These are phyloP conservation scores for Vigna nakashimae DNA, from an alignment of 306 rosid species.

Conservation along the genomic window DNA sequence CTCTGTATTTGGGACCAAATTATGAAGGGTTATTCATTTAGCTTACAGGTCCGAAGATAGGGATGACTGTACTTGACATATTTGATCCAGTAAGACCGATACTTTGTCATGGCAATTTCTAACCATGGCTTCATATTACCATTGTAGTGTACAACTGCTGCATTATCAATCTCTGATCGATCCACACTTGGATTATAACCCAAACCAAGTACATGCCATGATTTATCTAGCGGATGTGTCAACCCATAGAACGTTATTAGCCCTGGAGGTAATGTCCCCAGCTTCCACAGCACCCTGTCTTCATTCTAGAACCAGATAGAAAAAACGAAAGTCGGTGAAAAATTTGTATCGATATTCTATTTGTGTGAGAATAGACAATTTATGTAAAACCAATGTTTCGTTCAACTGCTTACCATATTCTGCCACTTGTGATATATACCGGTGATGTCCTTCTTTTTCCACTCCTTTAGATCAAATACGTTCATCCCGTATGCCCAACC, in stretches of 20 bases:
- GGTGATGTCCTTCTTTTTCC: slow-evolving; percentile 91
- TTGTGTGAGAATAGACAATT: slow-evolving; percentile 15
- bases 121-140: slow-evolving; percentile 99
- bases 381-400: slow-evolving; percentile 32
- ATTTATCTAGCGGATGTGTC: slow-evolving; percentile 81
- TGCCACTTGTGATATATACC: slow-evolving; percentile 99
- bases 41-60: slow-evolving; percentile 72
- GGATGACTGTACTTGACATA: slow-evolving; percentile 80
- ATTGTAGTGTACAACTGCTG: slow-evolving; percentile 92
- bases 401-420: slow-evolving; percentile 81
- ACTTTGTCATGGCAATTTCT: slow-evolving; percentile 89
- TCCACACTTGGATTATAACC: slow-evolving; percentile 91
- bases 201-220: slow-evolving; percentile 99
- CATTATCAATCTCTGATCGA: slow-evolving; percentile 66
- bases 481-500: slow-evolving; percentile 99
- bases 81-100: slow-evolving; percentile 83
- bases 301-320: slow-evolving; percentile 68
- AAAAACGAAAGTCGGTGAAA: slow-evolving; percentile 35
- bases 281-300: slow-evolving; percentile 93
- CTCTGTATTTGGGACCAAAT: slow-evolving; percentile 25
- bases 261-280: slow-evolving; percentile 95
- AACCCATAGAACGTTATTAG: slow-evolving; percentile 90
- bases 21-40: slow-evolving; percentile 51
- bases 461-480: slow-evolving; percentile 86
- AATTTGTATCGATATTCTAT: not conserved